phyloP scores from a whole-genome alignment of 768 basidiomycete species.

The Xerocomellus amylosporus region DNA sequence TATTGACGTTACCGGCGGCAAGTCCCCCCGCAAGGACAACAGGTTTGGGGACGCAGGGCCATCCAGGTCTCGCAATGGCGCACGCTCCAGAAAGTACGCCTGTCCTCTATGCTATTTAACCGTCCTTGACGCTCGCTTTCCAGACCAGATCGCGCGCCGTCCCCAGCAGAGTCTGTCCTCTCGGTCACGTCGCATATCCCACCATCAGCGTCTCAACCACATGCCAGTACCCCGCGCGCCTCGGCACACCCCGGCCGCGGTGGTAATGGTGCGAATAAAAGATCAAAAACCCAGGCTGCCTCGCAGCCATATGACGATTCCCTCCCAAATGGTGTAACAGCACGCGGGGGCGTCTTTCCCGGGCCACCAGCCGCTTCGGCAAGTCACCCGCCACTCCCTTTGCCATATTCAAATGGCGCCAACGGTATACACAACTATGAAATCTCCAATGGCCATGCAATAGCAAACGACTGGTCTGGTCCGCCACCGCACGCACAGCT shows the following conservation, averaged over 20 bases:
- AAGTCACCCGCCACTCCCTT: conserved; percentile 54
- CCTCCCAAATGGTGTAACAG: conserved; percentile 39
- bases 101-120: background rate
- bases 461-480: conserved; percentile 47
- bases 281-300: conserved; percentile 38
- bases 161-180: conserved; percentile 70
- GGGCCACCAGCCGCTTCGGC: conserved; percentile 49
- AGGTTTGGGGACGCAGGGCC: conserved; percentile 42
- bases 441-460: conserved; percentile 33
- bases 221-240: conserved; percentile 26
- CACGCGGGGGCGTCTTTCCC: conserved; percentile 43
- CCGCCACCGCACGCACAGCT: conserved; percentile 52
- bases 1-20: conserved; percentile 43
- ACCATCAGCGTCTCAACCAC: conserved; percentile 33
- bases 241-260: conserved; percentile 33
- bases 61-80: conserved; percentile 50
- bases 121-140: conserved; percentile 1
- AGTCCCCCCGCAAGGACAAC: conserved; percentile 63
- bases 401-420: conserved; percentile 37
- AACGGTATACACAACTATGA: conserved; percentile 43
- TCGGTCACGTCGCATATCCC: conserved; percentile 68
- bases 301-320: conserved; percentile 41
- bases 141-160: conserved; percentile 63
- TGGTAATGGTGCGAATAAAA: conserved; percentile 39
- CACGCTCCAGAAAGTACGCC: conserved; percentile 60